A percentile compares a stretch with the other conserved stretches of the same genome.
Conservation (phyloP, 164 flowering plant species). For the Vitis cinerea region DNA sequence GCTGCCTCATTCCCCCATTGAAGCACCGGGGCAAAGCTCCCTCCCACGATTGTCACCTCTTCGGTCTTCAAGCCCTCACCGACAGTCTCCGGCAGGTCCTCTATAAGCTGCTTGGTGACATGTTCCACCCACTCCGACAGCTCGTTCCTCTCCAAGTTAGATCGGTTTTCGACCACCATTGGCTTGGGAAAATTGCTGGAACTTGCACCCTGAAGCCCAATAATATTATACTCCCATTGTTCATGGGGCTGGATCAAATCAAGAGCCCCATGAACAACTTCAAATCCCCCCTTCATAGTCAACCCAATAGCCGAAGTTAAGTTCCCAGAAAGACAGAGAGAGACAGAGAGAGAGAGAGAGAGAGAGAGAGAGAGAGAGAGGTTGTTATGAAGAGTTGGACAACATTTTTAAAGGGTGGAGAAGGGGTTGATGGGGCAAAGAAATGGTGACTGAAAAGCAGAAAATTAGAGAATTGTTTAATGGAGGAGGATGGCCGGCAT, state of each 20-base stretch:
- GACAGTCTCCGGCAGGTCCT: constrained; percentile 32
- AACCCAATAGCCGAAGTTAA: neutral
- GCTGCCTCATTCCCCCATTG: constrained; percentile 18
- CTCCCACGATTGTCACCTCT: neutral
- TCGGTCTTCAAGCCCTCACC: constrained; percentile 8
- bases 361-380: constrained; percentile 11
- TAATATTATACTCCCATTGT: constrained; percentile 38
- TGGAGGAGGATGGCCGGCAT: constrained; percentile 30
- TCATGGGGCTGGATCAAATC: constrained; percentile 50
- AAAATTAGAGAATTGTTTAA: constrained; percentile 20
- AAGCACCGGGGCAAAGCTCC: neutral
- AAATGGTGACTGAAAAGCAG: constrained; percentile 16
- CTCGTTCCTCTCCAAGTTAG: constrained; percentile 33
- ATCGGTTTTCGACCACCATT: constrained; percentile 8
- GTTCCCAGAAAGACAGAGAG: neutral
- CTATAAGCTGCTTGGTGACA: constrained; percentile 52
- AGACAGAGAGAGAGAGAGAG: neutral
- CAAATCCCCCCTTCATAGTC: constrained; percentile 37
- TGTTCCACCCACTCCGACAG: constrained; percentile 69
- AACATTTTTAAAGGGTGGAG: constrained; percentile 19
- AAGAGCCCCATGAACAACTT: constrained; percentile 37
- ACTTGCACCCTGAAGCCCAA: constrained; percentile 7
- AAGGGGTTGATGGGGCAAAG: constrained; percentile 6
- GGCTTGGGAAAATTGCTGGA: constrained; percentile 17
- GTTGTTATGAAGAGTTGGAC: constrained; percentile 15